Evolutionary conservation across 495 filamentous ascomycete genomes (phyloP).

Genomic region (Aspergillus cristatus): DNA sequence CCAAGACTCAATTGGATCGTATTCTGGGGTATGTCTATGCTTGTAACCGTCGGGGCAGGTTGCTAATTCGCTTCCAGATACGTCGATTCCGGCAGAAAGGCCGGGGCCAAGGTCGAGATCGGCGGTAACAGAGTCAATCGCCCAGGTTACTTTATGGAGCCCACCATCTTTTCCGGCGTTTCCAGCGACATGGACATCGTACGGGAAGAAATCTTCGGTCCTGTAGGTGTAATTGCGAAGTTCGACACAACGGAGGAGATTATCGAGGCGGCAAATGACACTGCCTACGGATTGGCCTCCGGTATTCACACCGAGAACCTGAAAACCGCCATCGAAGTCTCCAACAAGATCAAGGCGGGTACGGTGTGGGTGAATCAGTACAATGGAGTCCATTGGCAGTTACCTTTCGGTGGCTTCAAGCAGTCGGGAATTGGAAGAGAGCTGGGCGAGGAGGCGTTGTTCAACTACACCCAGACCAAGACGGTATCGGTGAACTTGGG

Average conservation of each 20-base stretch:
- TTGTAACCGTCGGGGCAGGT: too few species aligned
- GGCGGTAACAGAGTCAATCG: slow-evolving; percentile 68
- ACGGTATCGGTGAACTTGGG: slow-evolving; percentile 25
- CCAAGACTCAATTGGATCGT: slow-evolving; percentile 75
- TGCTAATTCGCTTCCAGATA: too few species aligned
- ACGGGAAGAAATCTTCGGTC: slow-evolving; percentile 88
- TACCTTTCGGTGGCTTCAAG: slow-evolving; percentile 70
- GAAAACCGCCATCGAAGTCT: slow-evolving; percentile 71
- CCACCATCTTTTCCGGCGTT: slow-evolving; percentile 82
- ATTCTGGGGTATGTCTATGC: slow-evolving; percentile 68
- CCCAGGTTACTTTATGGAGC: slow-evolving; percentile 85
- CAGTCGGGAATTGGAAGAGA: slow-evolving; percentile 79
- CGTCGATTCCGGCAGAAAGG: slow-evolving; percentile 68
- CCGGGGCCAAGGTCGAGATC: slow-evolving; percentile 63
- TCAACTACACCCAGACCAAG: slow-evolving; percentile 62
- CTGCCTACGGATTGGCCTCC: slow-evolving; percentile 63
- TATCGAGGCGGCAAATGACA: slow-evolving; percentile 62
- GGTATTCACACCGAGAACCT: slow-evolving; percentile 79
- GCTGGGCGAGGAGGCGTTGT: slow-evolving; percentile 65
- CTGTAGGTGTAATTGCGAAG: slow-evolving; percentile 75
- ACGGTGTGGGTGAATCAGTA: slow-evolving; percentile 14
- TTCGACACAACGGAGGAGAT: slow-evolving; percentile 69
- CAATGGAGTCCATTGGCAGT: too few species aligned
- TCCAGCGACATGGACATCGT: slow-evolving; percentile 78
- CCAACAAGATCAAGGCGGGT: slow-evolving; percentile 63